Evolutionary conservation across 805 yeast species (phyloP).

Genomic region (Candida ficus): DNA sequence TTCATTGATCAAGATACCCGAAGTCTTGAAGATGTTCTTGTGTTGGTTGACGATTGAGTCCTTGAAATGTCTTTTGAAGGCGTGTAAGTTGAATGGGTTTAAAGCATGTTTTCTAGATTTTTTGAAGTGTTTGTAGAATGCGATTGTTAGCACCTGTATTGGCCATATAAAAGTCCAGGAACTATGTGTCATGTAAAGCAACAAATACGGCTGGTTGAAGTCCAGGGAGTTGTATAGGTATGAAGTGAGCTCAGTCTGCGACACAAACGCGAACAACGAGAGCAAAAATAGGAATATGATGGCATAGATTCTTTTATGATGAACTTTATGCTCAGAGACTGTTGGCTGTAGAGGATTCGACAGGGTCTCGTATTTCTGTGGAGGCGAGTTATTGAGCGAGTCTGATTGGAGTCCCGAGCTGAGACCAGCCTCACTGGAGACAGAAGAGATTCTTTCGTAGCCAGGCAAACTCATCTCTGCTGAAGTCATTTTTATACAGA

Average conservation of each 20-base stretch:
- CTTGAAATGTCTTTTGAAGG: slow-evolving; percentile 22
- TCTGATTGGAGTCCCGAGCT: too few relatives aligned
- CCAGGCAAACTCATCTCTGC: too few relatives aligned
- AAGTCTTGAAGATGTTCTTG: slow-evolving; percentile 34
- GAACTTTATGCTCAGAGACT: background rate
- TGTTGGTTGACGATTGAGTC: slow-evolving; percentile 40
- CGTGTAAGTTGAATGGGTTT: slow-evolving; percentile 13
- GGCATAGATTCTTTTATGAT: slow-evolving; percentile 32
- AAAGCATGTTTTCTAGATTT: slow-evolving; percentile 18
- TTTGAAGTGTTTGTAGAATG: slow-evolving; percentile 37
- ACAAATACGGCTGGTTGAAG: slow-evolving; percentile 65
- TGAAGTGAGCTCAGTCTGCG: slow-evolving; percentile 77
- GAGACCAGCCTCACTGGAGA: background rate
- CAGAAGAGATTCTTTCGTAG: slow-evolving; percentile 1
- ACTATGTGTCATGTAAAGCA: slow-evolving; percentile 69
- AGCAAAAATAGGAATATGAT: slow-evolving; percentile 42
- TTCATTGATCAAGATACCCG: slow-evolving; percentile 17
- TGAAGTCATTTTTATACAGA: too few relatives aligned
- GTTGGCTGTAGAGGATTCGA: background rate
- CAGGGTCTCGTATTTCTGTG: background rate
- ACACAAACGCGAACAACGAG: slow-evolving; percentile 58
- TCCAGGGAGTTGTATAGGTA: slow-evolving; percentile 51
- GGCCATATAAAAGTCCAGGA: slow-evolving; percentile 77
- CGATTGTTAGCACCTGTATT: slow-evolving; percentile 48
- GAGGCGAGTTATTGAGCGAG: slow-evolving; percentile 1